phyloP scores from a whole-genome alignment of 495 filamentous ascomycete genomes.

The Aspergillus saccharolyticus region DNA sequence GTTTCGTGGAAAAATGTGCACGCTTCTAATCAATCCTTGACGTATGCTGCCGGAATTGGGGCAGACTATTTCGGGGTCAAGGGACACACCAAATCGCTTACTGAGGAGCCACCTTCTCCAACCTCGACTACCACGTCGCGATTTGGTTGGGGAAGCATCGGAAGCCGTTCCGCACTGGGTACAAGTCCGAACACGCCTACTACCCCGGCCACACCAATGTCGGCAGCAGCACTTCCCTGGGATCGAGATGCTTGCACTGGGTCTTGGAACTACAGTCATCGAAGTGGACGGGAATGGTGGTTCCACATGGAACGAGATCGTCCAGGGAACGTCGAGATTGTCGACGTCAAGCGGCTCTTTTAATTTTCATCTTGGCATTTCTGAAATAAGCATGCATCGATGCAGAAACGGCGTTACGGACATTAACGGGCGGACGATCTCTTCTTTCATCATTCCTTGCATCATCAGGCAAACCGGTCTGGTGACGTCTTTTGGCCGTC shows the following conservation, averaged over 20 bases:
- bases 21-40: slow-evolving; percentile 38
- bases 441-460: slow-evolving; percentile 1
- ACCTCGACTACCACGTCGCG: slow-evolving; percentile 30
- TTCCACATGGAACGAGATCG: slow-evolving; percentile 48
- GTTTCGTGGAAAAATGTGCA: slow-evolving; percentile 44
- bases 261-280: slow-evolving; percentile 42
- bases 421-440: slow-evolving; percentile 7
- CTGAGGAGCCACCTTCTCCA: slow-evolving; percentile 36
- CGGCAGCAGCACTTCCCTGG: slow-evolving; percentile 34
- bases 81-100: slow-evolving; percentile 15
- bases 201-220: slow-evolving; percentile 35
- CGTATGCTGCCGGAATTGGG: slow-evolving; percentile 37
- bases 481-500: background rate
- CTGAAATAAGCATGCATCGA: slow-evolving; percentile 2
- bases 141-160: slow-evolving; percentile 39
- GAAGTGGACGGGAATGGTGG: slow-evolving; percentile 45
- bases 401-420: slow-evolving; percentile 16
- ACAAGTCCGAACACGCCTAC: slow-evolving; percentile 32
- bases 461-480: background rate
- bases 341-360: slow-evolving; percentile 38
- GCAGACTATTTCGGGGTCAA: slow-evolving; percentile 37
- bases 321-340: slow-evolving; percentile 34
- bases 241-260: slow-evolving; percentile 45
- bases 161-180: slow-evolving; percentile 28
- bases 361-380: slow-evolving; percentile 11